Percentiles rank a stretch among this genome's conserved stretches.
phyloP scores from a whole-genome alignment of 75 land plant genomes.

The Pinus taeda region DNA sequence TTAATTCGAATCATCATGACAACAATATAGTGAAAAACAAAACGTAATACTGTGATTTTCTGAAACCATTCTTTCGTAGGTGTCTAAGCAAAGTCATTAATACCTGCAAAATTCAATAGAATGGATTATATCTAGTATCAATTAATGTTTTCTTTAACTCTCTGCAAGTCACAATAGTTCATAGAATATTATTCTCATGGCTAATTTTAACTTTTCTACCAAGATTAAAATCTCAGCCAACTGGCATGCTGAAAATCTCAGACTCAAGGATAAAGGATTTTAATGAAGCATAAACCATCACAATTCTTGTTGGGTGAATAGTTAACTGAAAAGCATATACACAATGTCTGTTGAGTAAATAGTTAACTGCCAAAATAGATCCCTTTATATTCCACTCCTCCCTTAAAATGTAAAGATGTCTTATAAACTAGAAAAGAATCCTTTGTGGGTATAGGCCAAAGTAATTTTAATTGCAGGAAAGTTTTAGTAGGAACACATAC shows the following conservation, averaged over 20 bases:
- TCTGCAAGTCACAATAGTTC: background rate
- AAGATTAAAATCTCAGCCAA: background rate
- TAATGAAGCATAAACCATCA: too few relatives aligned
- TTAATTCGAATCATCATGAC: constrained; percentile 87
- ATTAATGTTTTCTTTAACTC: background rate
- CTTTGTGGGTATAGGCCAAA: too few relatives aligned
- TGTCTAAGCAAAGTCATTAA: constrained; percentile 82
- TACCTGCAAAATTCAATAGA: constrained; percentile 57
- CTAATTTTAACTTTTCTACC: too few relatives aligned
- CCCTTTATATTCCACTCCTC: too few relatives aligned
- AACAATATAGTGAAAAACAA: constrained; percentile 75
- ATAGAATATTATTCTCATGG: too few relatives aligned
- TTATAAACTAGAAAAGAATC: too few relatives aligned
- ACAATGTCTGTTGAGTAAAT: too few relatives aligned
- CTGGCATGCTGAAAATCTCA: background rate
- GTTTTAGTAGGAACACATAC: too few relatives aligned
- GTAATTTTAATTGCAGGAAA: too few relatives aligned
- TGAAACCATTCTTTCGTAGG: constrained; percentile 94
- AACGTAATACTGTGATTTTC: constrained; percentile 90
- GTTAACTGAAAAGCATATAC: too few relatives aligned
- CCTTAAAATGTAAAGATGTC: background rate
- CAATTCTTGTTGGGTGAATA: too few relatives aligned
- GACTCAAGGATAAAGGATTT: background rate
- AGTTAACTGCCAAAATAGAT: too few relatives aligned
- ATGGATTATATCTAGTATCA: background rate